These are phyloP conservation scores for Psidium friedrichsthalianum DNA, from an alignment of 345 rosid genomes.

Conservation along the genomic window DNA sequence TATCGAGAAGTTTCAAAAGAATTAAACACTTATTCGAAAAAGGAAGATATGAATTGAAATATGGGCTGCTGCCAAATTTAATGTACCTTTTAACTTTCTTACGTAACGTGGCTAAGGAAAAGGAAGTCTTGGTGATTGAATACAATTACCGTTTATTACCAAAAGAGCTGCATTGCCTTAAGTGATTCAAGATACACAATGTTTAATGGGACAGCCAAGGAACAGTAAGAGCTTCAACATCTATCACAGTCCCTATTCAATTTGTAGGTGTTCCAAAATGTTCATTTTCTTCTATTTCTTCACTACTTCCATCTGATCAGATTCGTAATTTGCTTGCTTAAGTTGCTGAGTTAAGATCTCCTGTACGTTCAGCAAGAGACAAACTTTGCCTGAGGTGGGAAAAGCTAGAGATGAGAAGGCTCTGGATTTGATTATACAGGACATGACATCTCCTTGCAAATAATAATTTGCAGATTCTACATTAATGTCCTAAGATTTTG, in stretches of 20 bases:
- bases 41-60: neutral
- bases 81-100: neutral
- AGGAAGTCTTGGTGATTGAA: neutral
- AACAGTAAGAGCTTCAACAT: neutral
- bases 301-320: no score
- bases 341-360: neutral
- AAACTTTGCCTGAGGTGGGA: neutral
- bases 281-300: no score
- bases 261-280: no score
- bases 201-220: neutral
- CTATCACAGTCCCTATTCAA: neutral
- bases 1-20: neutral
- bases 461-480: neutral
- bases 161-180: neutral
- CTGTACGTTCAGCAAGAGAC: neutral
- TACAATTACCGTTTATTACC: neutral
- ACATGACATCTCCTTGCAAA: neutral
- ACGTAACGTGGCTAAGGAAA: neutral
- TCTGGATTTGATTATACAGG: neutral
- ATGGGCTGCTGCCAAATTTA: neutral
- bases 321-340: no score
- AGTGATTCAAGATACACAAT: neutral
- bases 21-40: neutral
- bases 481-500: neutral
- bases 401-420: neutral